Evolutionary conservation across 345 rosid genomes (phyloP), one percentile per base, ranked within the genome.

Genomic region (Firmiana major): DNA sequence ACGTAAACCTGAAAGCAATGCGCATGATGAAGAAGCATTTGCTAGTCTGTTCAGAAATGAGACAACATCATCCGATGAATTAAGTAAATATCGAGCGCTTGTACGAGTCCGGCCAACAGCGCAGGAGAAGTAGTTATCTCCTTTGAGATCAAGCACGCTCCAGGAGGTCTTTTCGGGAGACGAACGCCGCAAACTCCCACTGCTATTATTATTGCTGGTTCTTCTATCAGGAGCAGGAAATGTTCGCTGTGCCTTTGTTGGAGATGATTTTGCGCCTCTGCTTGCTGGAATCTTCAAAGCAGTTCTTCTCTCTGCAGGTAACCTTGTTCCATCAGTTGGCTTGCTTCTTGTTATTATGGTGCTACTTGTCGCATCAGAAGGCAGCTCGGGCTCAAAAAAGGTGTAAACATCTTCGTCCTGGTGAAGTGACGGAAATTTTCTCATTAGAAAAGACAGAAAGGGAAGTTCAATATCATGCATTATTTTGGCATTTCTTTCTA

Each of bases 351-450:
- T 40, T 38, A 86, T 79, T 31, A 31, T 31, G 3, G 34, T 31
- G 3, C 34, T 31, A 65, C 89, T 86, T 68, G 87, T 62, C 22
- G 82, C 76, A 72, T 94, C 98, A 6, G 83, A 75, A 43, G 99
- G 96, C 54, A 94, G 95, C 82, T 91, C 98, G 15, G 99, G 99
- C 89, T 97, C 99, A 17, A 97, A 97, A 84, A 97, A 97, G 0
- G 96, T 83, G 84, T 94, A 92, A 22, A 94, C 97, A 81, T 94
- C 99, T 92, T 97, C 99, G 79, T 97, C 99, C 99, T 95, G 88
- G 34, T 36, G 51, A 58, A 22, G 21, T 3, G 0, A 62, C 34
- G 31, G 77, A 63, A 66, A 67, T 38, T 3, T n/a, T 28, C 74
- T 48, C 42, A 19, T 70, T 17, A 10, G 34, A 9, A 49, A 70